phyloP scores from a whole-genome alignment of 2,329 filamentous ascomycete species.

The Cladorrhinum sp. region DNA sequence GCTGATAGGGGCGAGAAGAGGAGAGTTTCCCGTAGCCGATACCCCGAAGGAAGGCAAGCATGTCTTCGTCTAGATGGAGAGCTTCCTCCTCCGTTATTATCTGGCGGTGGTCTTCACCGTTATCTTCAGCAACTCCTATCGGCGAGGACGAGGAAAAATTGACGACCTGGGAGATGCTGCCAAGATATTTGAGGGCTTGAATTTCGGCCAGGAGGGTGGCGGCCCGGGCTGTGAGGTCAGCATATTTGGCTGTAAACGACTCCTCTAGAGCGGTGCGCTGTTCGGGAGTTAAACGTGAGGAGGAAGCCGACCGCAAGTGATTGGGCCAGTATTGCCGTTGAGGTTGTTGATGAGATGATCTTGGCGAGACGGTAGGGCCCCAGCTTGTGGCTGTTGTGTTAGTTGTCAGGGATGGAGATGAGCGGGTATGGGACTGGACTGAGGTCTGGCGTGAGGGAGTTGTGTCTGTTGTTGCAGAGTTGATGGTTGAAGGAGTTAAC shows the following conservation, averaged over 20 bases:
- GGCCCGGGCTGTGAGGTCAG: not conserved
- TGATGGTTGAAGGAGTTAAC: not conserved
- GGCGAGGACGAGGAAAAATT: not conserved
- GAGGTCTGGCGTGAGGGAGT: constrained; percentile 1
- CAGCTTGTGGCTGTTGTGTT: not conserved
- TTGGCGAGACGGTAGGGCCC: not conserved
- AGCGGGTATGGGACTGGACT: not conserved
- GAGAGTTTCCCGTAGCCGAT: not conserved
- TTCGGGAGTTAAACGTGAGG: not conserved
- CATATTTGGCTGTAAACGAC: not conserved
- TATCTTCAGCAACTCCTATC: not conserved
- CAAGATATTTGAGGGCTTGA: not conserved
- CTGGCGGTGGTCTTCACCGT: not conserved
- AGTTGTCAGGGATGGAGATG: not conserved
- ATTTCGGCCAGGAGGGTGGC: constrained; percentile 1
- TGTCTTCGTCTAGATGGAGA: not conserved
- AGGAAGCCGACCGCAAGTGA: not conserved
- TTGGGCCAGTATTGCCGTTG: not conserved
- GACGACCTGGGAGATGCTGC: not conserved
- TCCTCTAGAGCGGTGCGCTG: not conserved
- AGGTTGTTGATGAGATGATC: not conserved
- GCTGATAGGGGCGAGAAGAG: not conserved
- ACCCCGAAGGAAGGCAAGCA: not conserved
- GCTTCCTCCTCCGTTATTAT: not conserved
- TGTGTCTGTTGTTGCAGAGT: not conserved